Conservation (phyloP, 2,329 filamentous ascomycete species). For the Pyricularia grisea region DNA sequence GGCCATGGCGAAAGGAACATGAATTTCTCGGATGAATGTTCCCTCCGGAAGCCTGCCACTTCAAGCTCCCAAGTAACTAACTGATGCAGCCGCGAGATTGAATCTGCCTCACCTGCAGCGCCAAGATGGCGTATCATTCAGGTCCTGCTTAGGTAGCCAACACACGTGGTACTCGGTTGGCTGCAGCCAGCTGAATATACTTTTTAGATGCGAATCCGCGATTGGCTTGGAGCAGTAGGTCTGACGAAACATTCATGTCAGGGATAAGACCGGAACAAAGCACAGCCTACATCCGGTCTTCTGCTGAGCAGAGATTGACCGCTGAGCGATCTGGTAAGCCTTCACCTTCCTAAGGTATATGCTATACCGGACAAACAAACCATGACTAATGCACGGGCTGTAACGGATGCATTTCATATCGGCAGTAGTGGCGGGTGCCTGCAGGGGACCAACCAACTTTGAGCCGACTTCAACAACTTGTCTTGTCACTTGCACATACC, state of each 20-base stretch:
- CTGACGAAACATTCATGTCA: not conserved
- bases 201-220: not conserved
- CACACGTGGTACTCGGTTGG: not conserved
- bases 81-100: not conserved
- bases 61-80: too few relatives aligned
- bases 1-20: not conserved
- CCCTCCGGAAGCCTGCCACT: not conserved
- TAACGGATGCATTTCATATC: too few relatives aligned
- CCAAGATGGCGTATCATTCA: not conserved
- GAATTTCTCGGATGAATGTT: not conserved
- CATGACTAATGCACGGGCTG: not conserved
- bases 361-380: not conserved
- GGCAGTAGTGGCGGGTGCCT: not conserved
- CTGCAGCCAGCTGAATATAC: not conserved
- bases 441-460: not conserved
- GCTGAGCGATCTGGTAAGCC: not conserved
- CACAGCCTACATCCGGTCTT: not conserved
- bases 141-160: not conserved
- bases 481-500: not conserved
- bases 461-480: not conserved
- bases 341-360: not conserved
- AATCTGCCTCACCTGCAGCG: not conserved
- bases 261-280: not conserved
- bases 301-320: not conserved
- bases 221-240: not conserved